A percentile compares a stretch with the other conserved stretches of the same genome.
Conservation (phyloP, 202 grass and related monocot species). For the Tripidium arundinaceum region DNA sequence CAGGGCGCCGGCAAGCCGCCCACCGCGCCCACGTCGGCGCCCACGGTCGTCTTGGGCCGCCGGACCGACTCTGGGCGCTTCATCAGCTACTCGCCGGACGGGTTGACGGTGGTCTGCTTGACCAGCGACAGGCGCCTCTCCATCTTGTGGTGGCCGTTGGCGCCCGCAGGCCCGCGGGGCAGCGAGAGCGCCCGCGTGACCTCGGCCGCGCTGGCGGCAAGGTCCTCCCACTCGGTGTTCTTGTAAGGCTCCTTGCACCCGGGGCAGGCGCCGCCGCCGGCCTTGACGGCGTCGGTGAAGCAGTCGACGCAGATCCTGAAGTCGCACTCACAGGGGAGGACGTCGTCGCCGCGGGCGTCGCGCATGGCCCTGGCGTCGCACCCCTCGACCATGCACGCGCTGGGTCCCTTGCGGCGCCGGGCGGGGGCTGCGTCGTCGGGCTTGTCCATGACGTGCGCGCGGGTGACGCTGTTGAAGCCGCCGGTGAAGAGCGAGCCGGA, state of each 20-base stretch:
- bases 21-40: slow-evolving; percentile 29
- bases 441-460: slow-evolving; percentile 80
- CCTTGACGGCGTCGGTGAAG: slow-evolving; percentile 89
- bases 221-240: slow-evolving; percentile 65
- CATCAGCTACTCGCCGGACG: slow-evolving; percentile 83
- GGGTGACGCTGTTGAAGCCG: slow-evolving; percentile 87
- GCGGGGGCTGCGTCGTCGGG: slow-evolving; percentile 5
- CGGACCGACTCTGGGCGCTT: slow-evolving; percentile 74
- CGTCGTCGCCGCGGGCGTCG: slow-evolving; percentile 55
- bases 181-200: slow-evolving; percentile 58
- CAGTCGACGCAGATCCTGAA: slow-evolving; percentile 88
- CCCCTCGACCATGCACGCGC: slow-evolving; percentile 62
- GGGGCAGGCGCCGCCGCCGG: slow-evolving; percentile 46
- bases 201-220: slow-evolving; percentile 13
- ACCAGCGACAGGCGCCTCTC: slow-evolving; percentile 62
- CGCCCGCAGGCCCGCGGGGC: slow-evolving; percentile 10
- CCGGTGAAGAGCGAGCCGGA: slow-evolving; percentile 92
- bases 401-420: slow-evolving; percentile 23
- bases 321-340: slow-evolving; percentile 87
- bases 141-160: slow-evolving; percentile 44
- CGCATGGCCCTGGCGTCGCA: slow-evolving; percentile 65
- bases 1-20: slow-evolving; percentile 51
- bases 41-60: slow-evolving; percentile 70
- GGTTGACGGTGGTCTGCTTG: slow-evolving; percentile 34
- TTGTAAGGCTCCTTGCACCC: slow-evolving; percentile 95